Conservation (phyloP, 2,329 filamentous ascomycete genomes). For the Samsoniella hepiali region DNA sequence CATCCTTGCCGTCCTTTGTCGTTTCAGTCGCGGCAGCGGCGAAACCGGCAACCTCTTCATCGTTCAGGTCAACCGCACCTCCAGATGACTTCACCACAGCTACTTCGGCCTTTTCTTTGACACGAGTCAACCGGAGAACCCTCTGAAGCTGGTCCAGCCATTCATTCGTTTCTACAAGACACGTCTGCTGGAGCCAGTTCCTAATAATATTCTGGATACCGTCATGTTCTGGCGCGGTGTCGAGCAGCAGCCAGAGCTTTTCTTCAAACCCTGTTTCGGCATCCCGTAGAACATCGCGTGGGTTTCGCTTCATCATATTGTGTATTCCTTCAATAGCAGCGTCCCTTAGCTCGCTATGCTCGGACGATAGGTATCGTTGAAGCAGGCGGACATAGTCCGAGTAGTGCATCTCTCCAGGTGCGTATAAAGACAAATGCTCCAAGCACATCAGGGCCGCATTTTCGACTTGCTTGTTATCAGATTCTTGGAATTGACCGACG, state of each 20-base stretch:
- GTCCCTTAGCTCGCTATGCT: slow-evolving; percentile 66
- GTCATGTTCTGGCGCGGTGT: slow-evolving; percentile 70
- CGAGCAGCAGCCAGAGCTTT: slow-evolving; percentile 85
- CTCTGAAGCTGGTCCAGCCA: slow-evolving; percentile 90
- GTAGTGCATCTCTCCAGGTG: slow-evolving; percentile 82
- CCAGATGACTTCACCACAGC: slow-evolving; percentile 45
- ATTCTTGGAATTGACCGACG: slow-evolving; percentile 76
- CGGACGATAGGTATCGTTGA: slow-evolving; percentile 72
- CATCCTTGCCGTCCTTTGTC: slow-evolving; percentile 51
- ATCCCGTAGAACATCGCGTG: slow-evolving; percentile 73
- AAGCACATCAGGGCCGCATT: slow-evolving; percentile 77
- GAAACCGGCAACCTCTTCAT: slow-evolving; percentile 96
- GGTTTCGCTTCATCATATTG: slow-evolving; percentile 91
- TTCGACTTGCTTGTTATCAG: slow-evolving; percentile 67
- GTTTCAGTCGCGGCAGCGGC: slow-evolving; percentile 66
- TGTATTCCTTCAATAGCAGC: slow-evolving; percentile 85
- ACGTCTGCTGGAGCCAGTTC: slow-evolving; percentile 92
- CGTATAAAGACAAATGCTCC: slow-evolving; percentile 90
- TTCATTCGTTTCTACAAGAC: slow-evolving; percentile 70
- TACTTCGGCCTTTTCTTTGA: slow-evolving; percentile 56
- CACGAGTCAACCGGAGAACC: slow-evolving; percentile 82
- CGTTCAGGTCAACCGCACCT: slow-evolving; percentile 73
- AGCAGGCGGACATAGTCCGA: slow-evolving; percentile 76
- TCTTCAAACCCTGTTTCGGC: slow-evolving; percentile 81
- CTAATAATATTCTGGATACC: slow-evolving; percentile 82